Evolutionary conservation across 225 moss, liverwort and hornwort species (phyloP).

Genomic region (Polytrichum formosum): DNA sequence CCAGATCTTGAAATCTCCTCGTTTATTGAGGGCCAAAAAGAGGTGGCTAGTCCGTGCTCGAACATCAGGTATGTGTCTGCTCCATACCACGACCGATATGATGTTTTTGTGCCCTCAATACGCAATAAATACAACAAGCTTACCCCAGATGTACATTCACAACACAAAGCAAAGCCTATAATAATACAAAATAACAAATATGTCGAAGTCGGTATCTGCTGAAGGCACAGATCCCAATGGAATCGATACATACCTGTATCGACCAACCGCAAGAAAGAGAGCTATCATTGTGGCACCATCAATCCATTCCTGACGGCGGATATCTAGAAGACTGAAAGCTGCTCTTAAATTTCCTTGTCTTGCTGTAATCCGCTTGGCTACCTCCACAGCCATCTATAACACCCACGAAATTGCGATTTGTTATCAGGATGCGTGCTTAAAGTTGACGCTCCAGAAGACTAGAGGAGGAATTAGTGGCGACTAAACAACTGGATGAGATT

Average conservation of each 20-base stretch:
- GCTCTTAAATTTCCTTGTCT: slow-evolving; percentile 84
- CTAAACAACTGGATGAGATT: too few species aligned
- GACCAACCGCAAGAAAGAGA: slow-evolving; percentile 76
- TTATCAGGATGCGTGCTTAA: neutral
- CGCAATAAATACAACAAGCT: too few species aligned
- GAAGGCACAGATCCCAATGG: neutral
- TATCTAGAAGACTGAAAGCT: slow-evolving; percentile 81
- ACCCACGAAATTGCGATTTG: neutral
- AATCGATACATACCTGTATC: slow-evolving; percentile 60
- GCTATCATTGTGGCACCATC: slow-evolving; percentile 92
- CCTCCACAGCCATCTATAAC: slow-evolving; percentile 79
- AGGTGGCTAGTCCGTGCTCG: slow-evolving; percentile 77
- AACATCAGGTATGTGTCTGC: slow-evolving; percentile 88
- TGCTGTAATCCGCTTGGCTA: slow-evolving; percentile 73
- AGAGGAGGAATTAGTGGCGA: too few species aligned
- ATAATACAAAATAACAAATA: too few species aligned
- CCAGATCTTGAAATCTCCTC: slow-evolving; percentile 96
- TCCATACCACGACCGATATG: slow-evolving; percentile 7
- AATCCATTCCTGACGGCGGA: slow-evolving; percentile 87
- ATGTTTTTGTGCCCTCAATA: neutral
- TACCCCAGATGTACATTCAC: too few species aligned
- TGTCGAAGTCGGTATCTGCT: neutral
- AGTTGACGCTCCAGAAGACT: neutral
- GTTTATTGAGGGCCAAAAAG: slow-evolving; percentile 80
- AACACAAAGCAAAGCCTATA: too few species aligned